phyloP scores from a whole-genome alignment of 345 rosid species.

The Nasturtium officinale region DNA sequence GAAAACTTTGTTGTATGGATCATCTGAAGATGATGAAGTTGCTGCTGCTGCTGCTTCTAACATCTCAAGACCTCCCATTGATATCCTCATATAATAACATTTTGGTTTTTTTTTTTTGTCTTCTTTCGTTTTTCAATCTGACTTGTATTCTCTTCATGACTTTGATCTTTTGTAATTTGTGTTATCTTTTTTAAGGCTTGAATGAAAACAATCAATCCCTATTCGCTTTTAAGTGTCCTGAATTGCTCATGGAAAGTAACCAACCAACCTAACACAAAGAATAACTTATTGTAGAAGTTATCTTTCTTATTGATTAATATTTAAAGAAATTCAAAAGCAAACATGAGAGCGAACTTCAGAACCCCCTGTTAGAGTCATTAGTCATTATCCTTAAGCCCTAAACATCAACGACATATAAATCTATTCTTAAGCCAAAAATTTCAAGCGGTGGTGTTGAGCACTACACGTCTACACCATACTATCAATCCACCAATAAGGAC shows the following conservation, averaged over 20 bases:
- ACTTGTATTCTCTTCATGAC: conserved; percentile 20
- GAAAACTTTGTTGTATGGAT: conserved; percentile 35
- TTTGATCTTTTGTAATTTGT: conserved; percentile 15
- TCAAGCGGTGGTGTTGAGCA: not conserved
- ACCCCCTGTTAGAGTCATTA: not conserved
- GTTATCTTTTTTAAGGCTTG: not conserved
- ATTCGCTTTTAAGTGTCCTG: not conserved
- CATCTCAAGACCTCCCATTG: conserved; percentile 46
- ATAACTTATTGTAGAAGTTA: not conserved
- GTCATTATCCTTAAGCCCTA: not conserved
- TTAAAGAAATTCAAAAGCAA: not conserved
- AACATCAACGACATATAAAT: not conserved
- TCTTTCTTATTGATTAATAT: not conserved
- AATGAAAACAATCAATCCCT: not conserved
- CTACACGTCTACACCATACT: not conserved
- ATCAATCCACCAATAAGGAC: not conserved
- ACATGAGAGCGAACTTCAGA: not conserved
- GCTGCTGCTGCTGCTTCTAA: too few relatives aligned
- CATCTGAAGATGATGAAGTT: conserved; percentile 38
- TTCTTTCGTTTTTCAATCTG: not conserved
- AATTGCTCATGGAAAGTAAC: not conserved
- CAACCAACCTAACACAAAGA: not conserved
- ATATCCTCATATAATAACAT: conserved; percentile 27
- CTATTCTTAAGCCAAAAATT: not conserved
- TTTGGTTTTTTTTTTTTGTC: not conserved